These are phyloP conservation scores for Vanrija sp. DNA, from an alignment of 1,284 basidiomycete species.

Conservation along the genomic window DNA sequence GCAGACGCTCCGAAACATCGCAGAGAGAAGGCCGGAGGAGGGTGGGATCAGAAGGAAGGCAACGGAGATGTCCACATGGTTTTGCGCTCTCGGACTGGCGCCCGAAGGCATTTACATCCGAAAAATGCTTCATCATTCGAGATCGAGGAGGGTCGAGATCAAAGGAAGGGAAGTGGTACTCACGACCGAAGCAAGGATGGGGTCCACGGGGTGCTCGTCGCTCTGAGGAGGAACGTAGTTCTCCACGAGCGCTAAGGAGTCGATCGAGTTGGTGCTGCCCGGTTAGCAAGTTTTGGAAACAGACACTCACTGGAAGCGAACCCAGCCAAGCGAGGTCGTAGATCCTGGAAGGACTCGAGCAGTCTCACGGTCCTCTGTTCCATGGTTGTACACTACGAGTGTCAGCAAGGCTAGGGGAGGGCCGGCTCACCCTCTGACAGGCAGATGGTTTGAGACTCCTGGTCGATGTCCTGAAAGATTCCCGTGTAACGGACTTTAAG, in stretches of 20 bases:
- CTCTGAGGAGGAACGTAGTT: constrained; percentile 39
- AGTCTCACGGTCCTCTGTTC: constrained; percentile 42
- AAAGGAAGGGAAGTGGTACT: constrained; percentile 16
- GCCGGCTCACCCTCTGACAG: constrained; percentile 35
- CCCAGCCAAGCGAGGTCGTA: constrained; percentile 40
- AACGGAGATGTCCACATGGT: constrained; percentile 48
- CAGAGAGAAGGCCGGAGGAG: neutral
- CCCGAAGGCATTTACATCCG: constrained; percentile 40
- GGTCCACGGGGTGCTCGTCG: constrained; percentile 30
- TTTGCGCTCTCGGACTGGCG: constrained; percentile 46
- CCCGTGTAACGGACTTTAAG: constrained; percentile 45
- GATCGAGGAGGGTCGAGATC: neutral
- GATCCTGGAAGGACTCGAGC: constrained; percentile 33
- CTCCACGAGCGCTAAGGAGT: constrained; percentile 40
- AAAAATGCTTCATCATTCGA: constrained; percentile 47
- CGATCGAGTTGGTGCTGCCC: constrained; percentile 44
- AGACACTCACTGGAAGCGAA: constrained; percentile 72
- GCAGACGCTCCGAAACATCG: neutral
- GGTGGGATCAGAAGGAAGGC: constrained; percentile 46
- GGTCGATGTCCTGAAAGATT: constrained; percentile 45
- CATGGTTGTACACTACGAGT: constrained; percentile 41
- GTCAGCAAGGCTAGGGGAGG: neutral
- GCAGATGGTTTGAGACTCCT: constrained; percentile 44
- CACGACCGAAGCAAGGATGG: constrained; percentile 43
- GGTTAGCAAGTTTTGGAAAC: neutral